Evolutionary conservation across 2,329 filamentous ascomycete genomes (phyloP).

Genomic region (Dothistroma septosporum): DNA sequence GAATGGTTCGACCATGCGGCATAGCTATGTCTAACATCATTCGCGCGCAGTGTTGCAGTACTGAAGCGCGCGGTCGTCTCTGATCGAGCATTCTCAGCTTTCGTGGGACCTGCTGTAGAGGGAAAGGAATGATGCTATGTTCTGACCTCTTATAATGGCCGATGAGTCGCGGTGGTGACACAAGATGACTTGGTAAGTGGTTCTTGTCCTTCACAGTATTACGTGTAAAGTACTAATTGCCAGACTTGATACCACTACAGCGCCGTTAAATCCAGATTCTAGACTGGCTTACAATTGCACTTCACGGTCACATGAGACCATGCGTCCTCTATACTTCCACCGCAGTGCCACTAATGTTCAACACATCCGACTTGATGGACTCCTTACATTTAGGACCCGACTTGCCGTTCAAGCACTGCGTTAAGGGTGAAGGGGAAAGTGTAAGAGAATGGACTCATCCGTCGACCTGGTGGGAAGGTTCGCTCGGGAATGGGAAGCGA

Average conservation of each 20-base stretch:
- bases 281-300: background rate
- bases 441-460: background rate
- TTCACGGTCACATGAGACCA: background rate
- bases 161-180: no score
- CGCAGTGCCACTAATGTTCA: background rate
- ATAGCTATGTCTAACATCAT: no score
- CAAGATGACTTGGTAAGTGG: no score
- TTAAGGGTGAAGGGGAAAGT: background rate
- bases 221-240: background rate
- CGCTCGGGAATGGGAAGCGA: background rate
- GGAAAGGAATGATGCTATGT: no score
- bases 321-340: background rate
- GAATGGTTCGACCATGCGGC: no score
- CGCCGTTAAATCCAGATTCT: background rate
- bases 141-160: no score
- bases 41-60: no score
- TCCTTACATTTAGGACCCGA: conserved; percentile 14
- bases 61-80: no score
- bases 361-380: conserved; percentile 5
- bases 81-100: no score
- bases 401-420: conserved; percentile 3
- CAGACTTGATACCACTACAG: background rate
- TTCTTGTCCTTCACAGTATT: background rate
- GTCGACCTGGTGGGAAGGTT: background rate
- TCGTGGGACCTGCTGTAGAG: no score